Evolutionary conservation across 2,329 filamentous ascomycete species (phyloP).

Genomic region (Diaporthe vexans): DNA sequence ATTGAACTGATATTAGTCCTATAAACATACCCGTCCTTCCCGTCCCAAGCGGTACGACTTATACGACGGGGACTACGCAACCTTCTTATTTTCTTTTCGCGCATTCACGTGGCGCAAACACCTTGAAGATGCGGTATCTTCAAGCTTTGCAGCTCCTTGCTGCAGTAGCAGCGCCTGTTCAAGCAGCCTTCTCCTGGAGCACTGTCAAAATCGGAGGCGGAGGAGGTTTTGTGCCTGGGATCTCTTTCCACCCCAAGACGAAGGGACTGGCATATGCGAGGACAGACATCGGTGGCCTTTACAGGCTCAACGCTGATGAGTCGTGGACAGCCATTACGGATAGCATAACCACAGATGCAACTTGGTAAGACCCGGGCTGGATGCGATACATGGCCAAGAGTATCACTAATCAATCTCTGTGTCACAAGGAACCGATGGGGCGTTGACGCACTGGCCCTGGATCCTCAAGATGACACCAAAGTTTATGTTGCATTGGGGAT

Average conservation of each 20-base stretch:
- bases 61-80: background rate
- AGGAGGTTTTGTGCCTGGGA: constrained; percentile 69
- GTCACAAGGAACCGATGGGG: constrained; percentile 68
- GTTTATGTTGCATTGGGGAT: constrained; percentile 69
- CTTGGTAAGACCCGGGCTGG: constrained; percentile 19
- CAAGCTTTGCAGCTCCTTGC: constrained; percentile 45
- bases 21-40: constrained; percentile 18
- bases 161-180: constrained; percentile 45
- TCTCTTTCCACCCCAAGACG: constrained; percentile 68
- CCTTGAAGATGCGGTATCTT: constrained; percentile 40
- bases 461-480: constrained; percentile 65
- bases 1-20: constrained; percentile 16
- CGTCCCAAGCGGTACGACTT: background rate
- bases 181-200: constrained; percentile 49
- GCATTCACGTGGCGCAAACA: background rate
- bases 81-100: background rate
- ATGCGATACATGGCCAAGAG: background rate
- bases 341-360: constrained; percentile 38
- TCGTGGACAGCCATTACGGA: constrained; percentile 38
- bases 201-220: constrained; percentile 64
- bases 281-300: constrained; percentile 70
- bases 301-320: constrained; percentile 67
- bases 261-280: constrained; percentile 68
- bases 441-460: constrained; percentile 68
- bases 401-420: background rate